phyloP scores from a whole-genome alignment of 2,329 filamentous ascomycete genomes.

The Emmonsia crescens region DNA sequence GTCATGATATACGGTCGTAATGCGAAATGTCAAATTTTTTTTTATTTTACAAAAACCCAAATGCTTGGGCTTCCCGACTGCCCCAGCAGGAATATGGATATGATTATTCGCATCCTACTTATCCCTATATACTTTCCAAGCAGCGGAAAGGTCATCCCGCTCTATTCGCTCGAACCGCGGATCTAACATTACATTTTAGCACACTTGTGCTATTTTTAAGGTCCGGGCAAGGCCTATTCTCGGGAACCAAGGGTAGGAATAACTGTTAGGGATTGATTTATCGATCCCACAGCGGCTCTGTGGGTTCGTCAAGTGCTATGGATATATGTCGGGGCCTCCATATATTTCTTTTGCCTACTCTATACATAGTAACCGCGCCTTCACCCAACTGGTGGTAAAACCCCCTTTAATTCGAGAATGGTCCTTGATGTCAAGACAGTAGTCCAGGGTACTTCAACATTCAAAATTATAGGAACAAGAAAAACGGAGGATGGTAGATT shows the following conservation, averaged over 20 bases:
- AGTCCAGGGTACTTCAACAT: no score
- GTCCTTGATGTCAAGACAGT: no score
- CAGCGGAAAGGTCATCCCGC: neutral
- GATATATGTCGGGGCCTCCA: no score
- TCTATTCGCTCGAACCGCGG: neutral
- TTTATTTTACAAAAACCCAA: neutral
- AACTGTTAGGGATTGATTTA: neutral
- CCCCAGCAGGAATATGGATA: neutral
- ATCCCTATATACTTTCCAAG: neutral
- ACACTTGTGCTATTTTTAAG: neutral
- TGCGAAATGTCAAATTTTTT: neutral
- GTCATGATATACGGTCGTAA: constrained; percentile 2
- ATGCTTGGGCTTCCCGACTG: neutral
- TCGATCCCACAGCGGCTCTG: neutral
- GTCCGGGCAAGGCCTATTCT: neutral
- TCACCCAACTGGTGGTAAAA: no score
- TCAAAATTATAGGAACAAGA: no score
- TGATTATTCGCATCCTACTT: neutral
- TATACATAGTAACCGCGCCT: no score
- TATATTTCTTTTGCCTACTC: no score
- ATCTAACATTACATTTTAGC: neutral
- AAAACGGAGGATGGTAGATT: no score
- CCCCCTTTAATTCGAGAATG: no score
- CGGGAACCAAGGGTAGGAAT: no score
- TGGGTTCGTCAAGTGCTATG: neutral